Percentiles rank a stretch among this genome's conserved stretches.
Conservation (phyloP, 495 filamentous ascomycete genomes). For the Rhypophila decipiens region DNA sequence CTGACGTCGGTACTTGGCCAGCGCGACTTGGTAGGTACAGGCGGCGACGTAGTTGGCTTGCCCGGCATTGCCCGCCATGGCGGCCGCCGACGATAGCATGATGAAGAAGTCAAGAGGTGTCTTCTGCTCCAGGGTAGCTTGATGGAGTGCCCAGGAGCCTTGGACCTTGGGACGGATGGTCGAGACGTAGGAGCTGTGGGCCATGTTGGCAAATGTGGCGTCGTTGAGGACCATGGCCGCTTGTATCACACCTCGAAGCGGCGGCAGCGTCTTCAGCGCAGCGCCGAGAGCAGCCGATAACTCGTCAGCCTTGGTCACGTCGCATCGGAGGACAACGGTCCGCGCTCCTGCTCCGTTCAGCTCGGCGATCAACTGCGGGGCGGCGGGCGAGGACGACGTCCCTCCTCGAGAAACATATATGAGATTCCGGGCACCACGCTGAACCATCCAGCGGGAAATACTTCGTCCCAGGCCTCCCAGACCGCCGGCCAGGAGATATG, state of each 20-base stretch:
- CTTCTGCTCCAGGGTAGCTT: too few species aligned
- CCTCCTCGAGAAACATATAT: slow-evolving; percentile 39
- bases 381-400: background rate
- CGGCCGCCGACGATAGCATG: background rate
- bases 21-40: slow-evolving; percentile 49
- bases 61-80: background rate
- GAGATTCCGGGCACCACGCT: slow-evolving; percentile 42
- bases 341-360: slow-evolving; percentile 19
- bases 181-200: too few species aligned
- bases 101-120: slow-evolving; percentile 7
- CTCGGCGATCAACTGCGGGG: slow-evolving; percentile 11
- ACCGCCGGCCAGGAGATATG: slow-evolving; percentile 49
- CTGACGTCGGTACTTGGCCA: slow-evolving; percentile 32
- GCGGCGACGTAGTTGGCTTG: slow-evolving; percentile 48
- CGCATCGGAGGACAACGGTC: slow-evolving; percentile 26
- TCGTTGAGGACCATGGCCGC: background rate
- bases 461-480: slow-evolving; percentile 49
- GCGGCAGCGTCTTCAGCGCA: background rate
- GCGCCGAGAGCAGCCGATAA: background rate
- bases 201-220: background rate
- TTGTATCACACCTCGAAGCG: background rate
- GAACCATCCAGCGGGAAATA: slow-evolving; percentile 40
- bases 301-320: slow-evolving; percentile 35
- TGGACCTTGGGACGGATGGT: too few species aligned
- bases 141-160: too few species aligned